phyloP scores from a whole-genome alignment of 768 basidiomycete species.

The Nidula microcarpa region DNA sequence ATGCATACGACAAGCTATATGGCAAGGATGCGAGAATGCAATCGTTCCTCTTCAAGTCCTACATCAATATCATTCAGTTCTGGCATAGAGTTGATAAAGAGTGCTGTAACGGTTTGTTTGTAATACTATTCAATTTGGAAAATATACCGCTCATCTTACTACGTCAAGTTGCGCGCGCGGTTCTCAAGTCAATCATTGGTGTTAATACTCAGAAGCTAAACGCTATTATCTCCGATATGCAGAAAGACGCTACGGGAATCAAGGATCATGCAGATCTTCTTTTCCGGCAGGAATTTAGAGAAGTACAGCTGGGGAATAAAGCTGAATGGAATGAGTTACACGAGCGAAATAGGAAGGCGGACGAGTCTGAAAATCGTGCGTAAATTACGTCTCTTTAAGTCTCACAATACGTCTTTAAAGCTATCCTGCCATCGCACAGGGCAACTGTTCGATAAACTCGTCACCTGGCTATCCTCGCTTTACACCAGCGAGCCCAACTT shows the following conservation, averaged over 20 bases:
- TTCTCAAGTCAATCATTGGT: not conserved
- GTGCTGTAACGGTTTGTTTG: not conserved
- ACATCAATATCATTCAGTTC: not conserved
- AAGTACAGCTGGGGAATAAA: not conserved
- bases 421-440: not conserved
- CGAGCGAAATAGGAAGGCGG: not conserved
- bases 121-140: not conserved
- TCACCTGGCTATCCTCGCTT: not conserved
- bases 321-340: not conserved
- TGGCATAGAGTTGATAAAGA: not conserved
- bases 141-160: not conserved
- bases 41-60: not conserved
- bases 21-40: not conserved
- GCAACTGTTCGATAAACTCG: not conserved
- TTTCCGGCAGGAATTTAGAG: not conserved
- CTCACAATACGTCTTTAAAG: not conserved
- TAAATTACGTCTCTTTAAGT: not conserved
- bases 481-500: not conserved
- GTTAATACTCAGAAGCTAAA: not conserved
- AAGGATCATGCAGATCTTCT: not conserved
- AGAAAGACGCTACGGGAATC: not conserved
- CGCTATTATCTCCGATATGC: not conserved
- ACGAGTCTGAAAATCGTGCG: not conserved
- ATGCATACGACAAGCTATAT: not conserved
- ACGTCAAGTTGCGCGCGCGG: not conserved